These are phyloP conservation scores for Pelargonium fulgidum DNA, from an alignment of 441 rosid species.

Conservation along the genomic window DNA sequence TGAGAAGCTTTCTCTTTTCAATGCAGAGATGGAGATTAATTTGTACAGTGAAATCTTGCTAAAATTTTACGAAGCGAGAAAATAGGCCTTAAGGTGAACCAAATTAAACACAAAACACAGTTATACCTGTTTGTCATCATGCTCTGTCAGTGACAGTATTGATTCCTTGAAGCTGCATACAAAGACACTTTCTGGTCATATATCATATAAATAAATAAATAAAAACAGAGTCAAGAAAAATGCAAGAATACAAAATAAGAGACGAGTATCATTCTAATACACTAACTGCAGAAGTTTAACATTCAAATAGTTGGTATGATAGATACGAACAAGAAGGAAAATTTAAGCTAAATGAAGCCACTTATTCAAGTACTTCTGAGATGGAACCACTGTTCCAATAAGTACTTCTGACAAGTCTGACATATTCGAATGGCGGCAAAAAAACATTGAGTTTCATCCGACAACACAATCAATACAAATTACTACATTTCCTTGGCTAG, in stretches of 20 bases:
- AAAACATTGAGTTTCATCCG: not conserved
- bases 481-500: not conserved
- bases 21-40: too few relatives aligned
- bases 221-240: not conserved
- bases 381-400: too few relatives aligned
- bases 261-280: too few relatives aligned
- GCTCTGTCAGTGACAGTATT: conserved; percentile 85
- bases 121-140: conserved; percentile 75
- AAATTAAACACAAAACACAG: conserved; percentile 6
- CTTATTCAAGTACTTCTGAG: too few relatives aligned
- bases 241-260: too few relatives aligned
- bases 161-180: conserved; percentile 79
- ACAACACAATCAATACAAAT: not conserved
- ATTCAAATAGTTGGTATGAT: too few relatives aligned
- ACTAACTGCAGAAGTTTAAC: too few relatives aligned
- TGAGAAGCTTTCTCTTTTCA: too few relatives aligned
- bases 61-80: not conserved
- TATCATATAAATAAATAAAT: conserved; percentile 7
- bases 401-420: too few relatives aligned
- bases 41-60: not conserved
- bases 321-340: too few relatives aligned
- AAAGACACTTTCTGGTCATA: conserved; percentile 21
- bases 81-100: not conserved
- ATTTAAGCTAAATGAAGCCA: too few relatives aligned
- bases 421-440: too few relatives aligned